Percentiles rank a stretch among this genome's conserved stretches.
Evolutionary conservation across 345 rosid genomes (phyloP).

Genomic region (Gossypium sturtianum): DNA sequence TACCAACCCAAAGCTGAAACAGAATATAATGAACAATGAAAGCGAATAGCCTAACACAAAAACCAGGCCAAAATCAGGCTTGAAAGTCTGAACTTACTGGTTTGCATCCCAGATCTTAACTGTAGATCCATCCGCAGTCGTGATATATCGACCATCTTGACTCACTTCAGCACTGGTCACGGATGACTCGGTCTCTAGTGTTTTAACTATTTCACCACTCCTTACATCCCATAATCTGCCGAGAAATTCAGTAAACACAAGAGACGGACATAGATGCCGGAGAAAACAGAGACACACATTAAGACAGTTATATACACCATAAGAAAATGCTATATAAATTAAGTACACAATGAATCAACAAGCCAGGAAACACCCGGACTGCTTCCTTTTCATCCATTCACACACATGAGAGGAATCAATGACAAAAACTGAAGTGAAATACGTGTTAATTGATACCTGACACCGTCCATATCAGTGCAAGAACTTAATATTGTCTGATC

Average conservation of each 20-base stretch:
- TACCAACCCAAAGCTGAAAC: slow-evolving; percentile 68
- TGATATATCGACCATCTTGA: slow-evolving; percentile 85
- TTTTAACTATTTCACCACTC: slow-evolving; percentile 75
- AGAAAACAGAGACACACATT: neutral
- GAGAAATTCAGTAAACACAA: neutral
- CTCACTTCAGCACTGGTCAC: slow-evolving; percentile 96
- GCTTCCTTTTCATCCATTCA: too few species aligned
- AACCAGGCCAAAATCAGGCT: neutral
- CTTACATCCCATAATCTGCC: slow-evolving; percentile 82
- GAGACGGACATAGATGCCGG: neutral
- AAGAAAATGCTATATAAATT: too few species aligned
- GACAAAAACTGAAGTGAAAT: too few species aligned
- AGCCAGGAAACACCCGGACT: too few species aligned
- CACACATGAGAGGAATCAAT: too few species aligned
- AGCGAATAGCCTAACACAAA: slow-evolving; percentile 1
- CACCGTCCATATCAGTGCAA: slow-evolving; percentile 82
- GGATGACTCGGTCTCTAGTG: slow-evolving; percentile 75
- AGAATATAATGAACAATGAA: neutral
- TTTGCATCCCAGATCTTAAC: slow-evolving; percentile 96
- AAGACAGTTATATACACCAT: neutral
- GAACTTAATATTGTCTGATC: slow-evolving; percentile 93
- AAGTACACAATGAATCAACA: too few species aligned
- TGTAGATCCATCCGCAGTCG: slow-evolving; percentile 82
- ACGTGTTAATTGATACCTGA: slow-evolving; percentile 40
- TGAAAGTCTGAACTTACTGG: slow-evolving; percentile 47